Base-by-base conservation (phyloP, 2,329 filamentous ascomycete genomes). In the Aspergillus sp. region DNA sequence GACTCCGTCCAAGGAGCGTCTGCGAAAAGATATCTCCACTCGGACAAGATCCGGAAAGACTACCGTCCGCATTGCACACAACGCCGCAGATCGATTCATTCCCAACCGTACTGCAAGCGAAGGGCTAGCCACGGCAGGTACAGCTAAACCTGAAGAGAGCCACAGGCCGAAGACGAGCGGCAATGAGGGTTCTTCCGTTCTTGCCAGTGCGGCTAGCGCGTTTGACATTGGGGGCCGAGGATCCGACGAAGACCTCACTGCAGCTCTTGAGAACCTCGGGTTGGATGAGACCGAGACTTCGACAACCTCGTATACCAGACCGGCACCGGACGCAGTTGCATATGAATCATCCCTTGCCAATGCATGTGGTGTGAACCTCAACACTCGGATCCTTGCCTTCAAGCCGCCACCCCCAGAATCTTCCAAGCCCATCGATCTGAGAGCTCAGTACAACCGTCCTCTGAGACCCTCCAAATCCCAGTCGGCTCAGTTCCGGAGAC, bases 401-500 rank as follows among this genome's bases (percentile, higher is more conserved):
- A 99, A 99, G 87, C 95, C 95, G 56, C 92, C 94, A 2, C 87
- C 95, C n/a, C 95, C 95, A 4, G 95, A 98, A 81, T 98, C 95
- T 6, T 96, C 93, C 36, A 97, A 96, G 84, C 95, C 95, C 39
- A 96, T 99, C 73, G 95, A 99, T 75, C 88, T 99, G 63, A 90
- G 95, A 60, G 91, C 95, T 63, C 95, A 99, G 77, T 99, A 99
- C 85, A 99, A 98, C 84, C 89, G 95, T 62, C 95, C 95, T 39
- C 84, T 99, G 63, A 97, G 92, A 84, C 82, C 90, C 20, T 84
- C 88, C 63, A 88, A 82, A 63, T 82, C 89, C 24, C 84, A 85
- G 70, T 89, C 91, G 52, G 91, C 93, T 32, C 92, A 97, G 77
- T 92, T 92, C 78, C 89, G 93, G 65, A 90, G 95, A 64, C 91